Percentiles rank a stretch among this genome's conserved stretches.
phyloP scores from a whole-genome alignment of 2,329 filamentous ascomycete species.

The Magnaporthiopsis rhizophila region DNA sequence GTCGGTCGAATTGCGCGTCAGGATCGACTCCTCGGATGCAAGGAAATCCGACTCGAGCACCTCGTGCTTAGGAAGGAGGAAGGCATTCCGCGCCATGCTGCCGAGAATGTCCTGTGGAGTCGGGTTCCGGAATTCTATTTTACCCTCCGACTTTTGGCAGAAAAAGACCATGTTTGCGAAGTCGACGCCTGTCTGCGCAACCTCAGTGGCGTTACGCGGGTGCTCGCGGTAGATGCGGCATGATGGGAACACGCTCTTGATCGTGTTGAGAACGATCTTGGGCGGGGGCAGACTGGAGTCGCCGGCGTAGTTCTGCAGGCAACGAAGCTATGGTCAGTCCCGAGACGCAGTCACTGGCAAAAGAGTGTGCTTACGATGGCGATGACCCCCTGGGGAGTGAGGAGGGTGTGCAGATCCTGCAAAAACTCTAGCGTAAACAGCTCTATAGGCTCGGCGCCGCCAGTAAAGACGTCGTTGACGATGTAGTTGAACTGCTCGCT shows the following conservation, averaged over 20 bases:
- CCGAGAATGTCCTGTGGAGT: conserved; percentile 59
- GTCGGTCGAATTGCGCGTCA: conserved; percentile 58
- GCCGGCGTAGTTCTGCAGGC: conserved; percentile 78
- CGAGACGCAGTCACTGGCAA: background rate
- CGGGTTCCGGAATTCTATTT: conserved; percentile 60
- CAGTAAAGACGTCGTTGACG: conserved; percentile 95
- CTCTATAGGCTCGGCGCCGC: conserved; percentile 80
- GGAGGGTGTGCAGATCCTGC: conserved; percentile 56
- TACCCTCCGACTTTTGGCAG: conserved; percentile 58
- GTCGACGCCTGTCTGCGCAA: conserved; percentile 44
- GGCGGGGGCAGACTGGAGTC: conserved; percentile 73
- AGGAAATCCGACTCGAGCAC: conserved; percentile 45
- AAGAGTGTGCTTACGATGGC: conserved; percentile 64
- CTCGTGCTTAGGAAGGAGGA: conserved; percentile 66
- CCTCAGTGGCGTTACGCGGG: conserved; percentile 35
- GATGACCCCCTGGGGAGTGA: conserved; percentile 73
- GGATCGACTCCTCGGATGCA: conserved; percentile 34
- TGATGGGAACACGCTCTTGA: conserved; percentile 72
- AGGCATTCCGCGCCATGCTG: conserved; percentile 61
- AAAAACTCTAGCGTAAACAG: conserved; percentile 88
- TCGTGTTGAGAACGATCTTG: conserved; percentile 72
- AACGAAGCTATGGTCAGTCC: background rate
- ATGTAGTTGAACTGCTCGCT: conserved; percentile 73
- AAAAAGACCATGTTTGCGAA: conserved; percentile 98
- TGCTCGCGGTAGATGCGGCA: conserved; percentile 88